phyloP scores from a whole-genome alignment of 2,329 filamentous ascomycete genomes.

The Xylaria sp. region DNA sequence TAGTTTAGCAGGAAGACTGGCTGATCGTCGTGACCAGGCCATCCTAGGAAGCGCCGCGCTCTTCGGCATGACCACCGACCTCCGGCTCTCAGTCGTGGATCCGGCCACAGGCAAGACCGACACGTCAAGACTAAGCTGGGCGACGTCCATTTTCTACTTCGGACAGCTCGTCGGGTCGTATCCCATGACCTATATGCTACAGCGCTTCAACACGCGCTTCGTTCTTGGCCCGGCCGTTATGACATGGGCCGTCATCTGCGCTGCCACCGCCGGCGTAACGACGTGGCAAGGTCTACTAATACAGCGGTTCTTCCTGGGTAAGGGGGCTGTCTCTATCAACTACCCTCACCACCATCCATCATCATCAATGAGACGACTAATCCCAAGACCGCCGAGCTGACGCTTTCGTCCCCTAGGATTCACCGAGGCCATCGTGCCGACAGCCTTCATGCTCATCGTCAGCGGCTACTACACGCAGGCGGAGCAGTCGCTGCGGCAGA shows the following conservation, averaged over 20 bases:
- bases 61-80: slow-evolving; percentile 79
- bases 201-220: slow-evolving; percentile 72
- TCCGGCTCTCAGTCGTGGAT: slow-evolving; percentile 66
- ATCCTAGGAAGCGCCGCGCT: slow-evolving; percentile 78
- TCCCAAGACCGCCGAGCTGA: neutral
- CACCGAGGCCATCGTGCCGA: slow-evolving; percentile 72
- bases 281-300: slow-evolving; percentile 71
- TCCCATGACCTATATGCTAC: slow-evolving; percentile 76
- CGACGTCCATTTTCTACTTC: slow-evolving; percentile 83
- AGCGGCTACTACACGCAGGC: slow-evolving; percentile 71
- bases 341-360: neutral
- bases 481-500: slow-evolving; percentile 72
- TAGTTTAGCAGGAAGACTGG: neutral
- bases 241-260: slow-evolving; percentile 73
- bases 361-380: neutral
- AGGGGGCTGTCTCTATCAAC: neutral
- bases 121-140: slow-evolving; percentile 77
- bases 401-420: slow-evolving; percentile 51
- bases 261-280: slow-evolving; percentile 74
- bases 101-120: slow-evolving; percentile 63
- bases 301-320: slow-evolving; percentile 70
- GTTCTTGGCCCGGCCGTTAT: slow-evolving; percentile 72
- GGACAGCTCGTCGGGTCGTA: slow-evolving; percentile 80
- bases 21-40: slow-evolving; percentile 56
- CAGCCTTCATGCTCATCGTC: slow-evolving; percentile 72